Base-by-base conservation (phyloP, 306 rosid species). In the Sophora flavescens region DNA sequence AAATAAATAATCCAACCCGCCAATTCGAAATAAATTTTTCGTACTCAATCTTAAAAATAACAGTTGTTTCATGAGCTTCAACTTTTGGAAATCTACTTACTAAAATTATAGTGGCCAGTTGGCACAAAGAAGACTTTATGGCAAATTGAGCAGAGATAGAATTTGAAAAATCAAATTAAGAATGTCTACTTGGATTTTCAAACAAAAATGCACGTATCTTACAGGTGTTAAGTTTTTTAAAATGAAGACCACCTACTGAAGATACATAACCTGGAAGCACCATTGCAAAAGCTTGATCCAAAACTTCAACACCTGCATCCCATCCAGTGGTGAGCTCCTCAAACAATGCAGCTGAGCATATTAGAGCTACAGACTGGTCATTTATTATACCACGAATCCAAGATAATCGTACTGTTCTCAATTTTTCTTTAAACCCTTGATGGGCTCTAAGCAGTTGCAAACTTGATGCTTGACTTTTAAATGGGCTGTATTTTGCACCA, bases 341-440 rank as follows among this genome's bases (percentile, higher is more conserved):
- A 77, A 92, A 92, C 78, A 90, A 84, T 70, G 98, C 91, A 54
- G 93, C 89, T 45, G 92, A 87, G 76, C 96, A 92, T 78, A 92
- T 51, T 54, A 94, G 88, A 81, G 97, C 90, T 30, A 83, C 76
- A 82, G 98, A 89, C 32, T 85, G 89, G 60, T 94, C 98, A 87
- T 89, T 87, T 72, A 92, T 72, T 76, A 80, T 74, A 69, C 98
- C 98, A 79, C 36, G 89, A 36, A 81, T 80, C 98, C 97, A 94
- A 18, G 89, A 72, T 57, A 94, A 90, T 58, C 82, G 78, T 67
- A 90, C 87, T 32, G 82, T 85, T 85, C 90, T 88, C 72, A 87
- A 57, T 78, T 84, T 94, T 74, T 94, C 96, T 80, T 90, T 90
- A 78, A 94, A 94, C 60, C 98, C 98, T 78, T 92, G 98, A 79